Percentiles rank a stretch among this genome's conserved stretches.
These are phyloP conservation scores for Stemphylium beticola DNA, from an alignment of 2,329 filamentous ascomycete species.

Conservation along the genomic window DNA sequence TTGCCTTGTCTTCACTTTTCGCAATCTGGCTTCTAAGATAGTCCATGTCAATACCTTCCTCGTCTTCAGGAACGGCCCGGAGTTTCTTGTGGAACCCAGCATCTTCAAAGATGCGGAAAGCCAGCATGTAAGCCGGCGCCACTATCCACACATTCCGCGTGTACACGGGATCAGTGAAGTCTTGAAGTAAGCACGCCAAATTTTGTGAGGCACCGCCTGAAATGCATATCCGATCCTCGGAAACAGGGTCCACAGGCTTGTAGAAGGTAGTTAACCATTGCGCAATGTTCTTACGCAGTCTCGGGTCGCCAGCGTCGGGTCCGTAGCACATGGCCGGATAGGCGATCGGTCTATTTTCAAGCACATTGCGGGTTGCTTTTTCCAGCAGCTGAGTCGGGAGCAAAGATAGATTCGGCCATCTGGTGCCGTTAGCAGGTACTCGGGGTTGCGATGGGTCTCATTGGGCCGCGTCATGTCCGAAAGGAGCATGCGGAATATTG, in stretches of 20 bases:
- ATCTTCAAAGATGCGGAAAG: slow-evolving; percentile 84
- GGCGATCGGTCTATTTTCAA: slow-evolving; percentile 65
- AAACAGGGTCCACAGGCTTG: slow-evolving; percentile 51
- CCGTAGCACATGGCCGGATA: slow-evolving; percentile 77
- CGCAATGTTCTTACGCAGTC: slow-evolving; percentile 69
- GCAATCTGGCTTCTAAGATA: slow-evolving; percentile 61
- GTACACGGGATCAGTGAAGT: slow-evolving; percentile 78
- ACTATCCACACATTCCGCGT: slow-evolving; percentile 82
- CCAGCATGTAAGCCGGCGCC: slow-evolving; percentile 83
- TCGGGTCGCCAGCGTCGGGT: slow-evolving; percentile 68
- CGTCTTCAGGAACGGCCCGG: slow-evolving; percentile 75
- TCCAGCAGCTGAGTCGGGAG: slow-evolving; percentile 70
- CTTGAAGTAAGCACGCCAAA: slow-evolving; percentile 75
- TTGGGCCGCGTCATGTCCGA: slow-evolving; percentile 24
- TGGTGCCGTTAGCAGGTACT: slow-evolving; percentile 43
- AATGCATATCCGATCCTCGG: slow-evolving; percentile 72
- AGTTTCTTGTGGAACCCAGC: slow-evolving; percentile 72
- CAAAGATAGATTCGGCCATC: slow-evolving; percentile 70
- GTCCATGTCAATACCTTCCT: slow-evolving; percentile 74
- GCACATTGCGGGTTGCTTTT: slow-evolving; percentile 64
- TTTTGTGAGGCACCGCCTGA: slow-evolving; percentile 87
- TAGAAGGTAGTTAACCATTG: slow-evolving; percentile 74
- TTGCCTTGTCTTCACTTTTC: slow-evolving; percentile 56
- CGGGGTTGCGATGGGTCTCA: neutral
- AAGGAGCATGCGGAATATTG: slow-evolving; percentile 13